A percentile compares a stretch with the other conserved stretches of the same genome.
Evolutionary conservation across 768 basidiomycete species (phyloP).

Genomic region (Hypsizygus marmoreus): DNA sequence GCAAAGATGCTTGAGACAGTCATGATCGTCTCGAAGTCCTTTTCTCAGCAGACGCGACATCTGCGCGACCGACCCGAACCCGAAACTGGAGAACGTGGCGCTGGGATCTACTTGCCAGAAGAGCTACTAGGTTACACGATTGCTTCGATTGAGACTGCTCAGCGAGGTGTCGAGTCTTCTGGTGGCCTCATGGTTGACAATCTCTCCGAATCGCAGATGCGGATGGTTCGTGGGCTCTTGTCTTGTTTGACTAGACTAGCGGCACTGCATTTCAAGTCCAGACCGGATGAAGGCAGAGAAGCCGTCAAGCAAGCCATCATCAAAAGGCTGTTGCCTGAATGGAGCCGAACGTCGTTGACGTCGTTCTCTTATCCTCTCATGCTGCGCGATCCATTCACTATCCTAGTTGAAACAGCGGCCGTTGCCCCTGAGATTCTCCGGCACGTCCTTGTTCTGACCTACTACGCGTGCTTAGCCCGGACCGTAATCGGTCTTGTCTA

Average conservation of each 20-base stretch:
- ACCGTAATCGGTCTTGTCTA: conserved; percentile 86
- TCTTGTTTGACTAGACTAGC: conserved; percentile 68
- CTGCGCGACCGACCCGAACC: conserved; percentile 77
- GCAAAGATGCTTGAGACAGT: conserved; percentile 88
- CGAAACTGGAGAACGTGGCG: conserved; percentile 72
- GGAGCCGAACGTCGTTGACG: conserved; percentile 83
- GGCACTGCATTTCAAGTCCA: conserved; percentile 65
- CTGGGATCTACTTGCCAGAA: conserved; percentile 88
- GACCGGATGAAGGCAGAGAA: conserved; percentile 75
- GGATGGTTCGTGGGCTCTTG: conserved; percentile 78
- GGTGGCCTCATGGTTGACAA: conserved; percentile 67
- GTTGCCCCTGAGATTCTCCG: conserved; percentile 88
- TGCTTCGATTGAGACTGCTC: conserved; percentile 75
- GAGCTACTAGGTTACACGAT: conserved; percentile 91
- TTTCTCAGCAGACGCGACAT: conserved; percentile 85
- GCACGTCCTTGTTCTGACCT: conserved; percentile 85
- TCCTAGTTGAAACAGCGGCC: conserved; percentile 88
- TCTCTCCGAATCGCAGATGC: conserved; percentile 73
- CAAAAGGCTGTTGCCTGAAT: conserved; percentile 88
- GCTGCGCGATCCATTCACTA: conserved; percentile 85
- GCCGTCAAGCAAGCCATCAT: conserved; percentile 83
- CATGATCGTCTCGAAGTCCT: conserved; percentile 71
- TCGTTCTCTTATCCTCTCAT: conserved; percentile 86
- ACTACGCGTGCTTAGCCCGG: conserved; percentile 88
- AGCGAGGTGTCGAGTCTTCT: conserved; percentile 61